Base-by-base conservation (phyloP, 1,139 yeast species). In the Debaryomyces fabryi region DNA sequence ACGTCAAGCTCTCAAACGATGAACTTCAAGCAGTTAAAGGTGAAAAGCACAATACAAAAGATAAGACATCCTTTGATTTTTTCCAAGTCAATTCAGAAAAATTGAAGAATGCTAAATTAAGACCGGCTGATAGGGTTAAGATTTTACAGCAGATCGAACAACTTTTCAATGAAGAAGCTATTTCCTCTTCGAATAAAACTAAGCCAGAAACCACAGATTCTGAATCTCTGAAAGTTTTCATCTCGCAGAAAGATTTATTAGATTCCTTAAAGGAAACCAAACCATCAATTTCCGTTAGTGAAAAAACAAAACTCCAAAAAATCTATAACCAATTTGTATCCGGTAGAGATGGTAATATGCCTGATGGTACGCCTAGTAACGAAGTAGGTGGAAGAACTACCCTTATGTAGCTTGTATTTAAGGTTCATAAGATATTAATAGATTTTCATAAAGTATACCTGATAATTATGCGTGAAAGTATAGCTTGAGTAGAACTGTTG, bases 311-410 rank as follows among this genome's bases (percentile, higher is more conserved):
- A 60, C 78, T 92, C 45, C 69, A 74, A 24, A 69, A 64, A 0
- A 86, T 93, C 41, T 93, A 93, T 64, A 65, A 74, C 33, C 84
- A 87, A 62, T 93, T 93, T 63, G 82, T 86, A 13, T 79, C 85
- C 27, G 93, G 84, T 29, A 71, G 98, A 42, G 92, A 88, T 52
- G 97, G 97, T 0, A 86, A 87, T 50, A 84, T 92, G 91, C 96
- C 96, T 1, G 85, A 84, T 56, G 97, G 97, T 0, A 78, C 84
- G 32, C 84, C 93, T 3, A 85, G 96, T 56, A 85, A 76, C 42
- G 95, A 88, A 48, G 80, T 91, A 25, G 98, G 98, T 1, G 97
- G 92, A 2, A 73, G 97, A 49, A 81, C 89, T 2, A 86, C 92
- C 0, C 68, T 88, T 46, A 84, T 84, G 86, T 87, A 62, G 65